Conservation (phyloP, 2,329 filamentous ascomycete species). For the Xylariaceae sp. region DNA sequence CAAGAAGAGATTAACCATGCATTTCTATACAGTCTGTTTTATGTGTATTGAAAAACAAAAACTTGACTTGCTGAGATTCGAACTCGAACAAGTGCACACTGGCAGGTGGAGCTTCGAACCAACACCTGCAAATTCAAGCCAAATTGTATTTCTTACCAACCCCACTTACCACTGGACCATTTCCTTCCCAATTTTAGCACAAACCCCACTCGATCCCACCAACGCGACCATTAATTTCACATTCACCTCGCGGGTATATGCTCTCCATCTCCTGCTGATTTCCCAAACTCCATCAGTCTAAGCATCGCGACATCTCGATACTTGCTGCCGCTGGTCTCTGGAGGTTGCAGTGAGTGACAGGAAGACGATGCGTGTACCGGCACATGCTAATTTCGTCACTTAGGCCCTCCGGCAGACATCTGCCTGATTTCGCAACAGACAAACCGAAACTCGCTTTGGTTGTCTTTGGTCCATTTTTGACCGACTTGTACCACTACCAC, state of each 20-base stretch:
- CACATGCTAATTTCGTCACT: background rate
- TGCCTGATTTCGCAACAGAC: background rate
- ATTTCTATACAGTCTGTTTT: too few relatives aligned
- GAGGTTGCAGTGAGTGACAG: background rate
- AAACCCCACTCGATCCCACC: conserved; percentile 4
- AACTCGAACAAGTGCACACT: conserved; percentile 10
- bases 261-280: conserved; percentile 8
- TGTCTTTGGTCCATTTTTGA: conserved; percentile 1
- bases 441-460: background rate
- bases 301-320: background rate
- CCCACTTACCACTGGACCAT: conserved; percentile 17
- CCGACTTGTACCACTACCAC: background rate
- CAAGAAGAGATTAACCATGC: too few relatives aligned
- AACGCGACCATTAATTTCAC: background rate
- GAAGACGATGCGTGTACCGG: background rate
- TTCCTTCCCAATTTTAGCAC: conserved; percentile 6
- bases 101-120: background rate
- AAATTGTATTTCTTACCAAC: background rate
- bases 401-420: background rate
- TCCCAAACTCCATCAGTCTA: conserved; percentile 11
- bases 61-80: background rate
- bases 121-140: background rate
- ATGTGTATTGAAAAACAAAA: too few relatives aligned
- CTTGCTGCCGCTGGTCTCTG: background rate
- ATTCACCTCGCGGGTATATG: conserved; percentile 13